A percentile compares a stretch with the other conserved stretches of the same genome.
phyloP scores from a whole-genome alignment of 164 flowering plant species.

The Nelumbo lutea region DNA sequence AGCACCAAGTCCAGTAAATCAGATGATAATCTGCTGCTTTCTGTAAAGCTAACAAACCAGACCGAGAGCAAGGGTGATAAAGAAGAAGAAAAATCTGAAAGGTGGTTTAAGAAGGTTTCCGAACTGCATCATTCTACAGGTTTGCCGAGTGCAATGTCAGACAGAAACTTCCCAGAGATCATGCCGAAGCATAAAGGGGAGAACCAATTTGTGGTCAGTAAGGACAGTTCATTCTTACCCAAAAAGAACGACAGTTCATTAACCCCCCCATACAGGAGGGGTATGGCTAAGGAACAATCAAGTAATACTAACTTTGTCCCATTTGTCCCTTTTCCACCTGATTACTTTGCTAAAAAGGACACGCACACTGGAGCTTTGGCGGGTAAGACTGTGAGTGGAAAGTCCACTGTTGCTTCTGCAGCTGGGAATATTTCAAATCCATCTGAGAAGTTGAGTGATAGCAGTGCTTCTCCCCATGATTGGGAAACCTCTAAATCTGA shows the following conservation, averaged over 20 bases:
- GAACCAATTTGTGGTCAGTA: conserved; percentile 80
- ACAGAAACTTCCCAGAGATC: conserved; percentile 78
- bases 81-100: conserved; percentile 55
- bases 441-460: conserved; percentile 13
- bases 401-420: conserved; percentile 17
- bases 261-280: conserved; percentile 66
- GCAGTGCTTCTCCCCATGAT: neutral
- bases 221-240: conserved; percentile 1
- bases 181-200: conserved; percentile 93
- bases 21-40: conserved; percentile 14
- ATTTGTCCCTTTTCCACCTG: conserved; percentile 94
- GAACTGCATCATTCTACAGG: conserved; percentile 66
- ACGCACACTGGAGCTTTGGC: conserved; percentile 23
- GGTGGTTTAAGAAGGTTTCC: conserved; percentile 74
- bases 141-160: conserved; percentile 52
- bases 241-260: conserved; percentile 69
- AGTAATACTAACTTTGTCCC: conserved; percentile 62
- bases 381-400: conserved; percentile 10
- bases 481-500: conserved; percentile 5
- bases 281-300: conserved; percentile 61
- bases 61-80: conserved; percentile 28
- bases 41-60: conserved; percentile 24
- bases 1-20: conserved; percentile 9
- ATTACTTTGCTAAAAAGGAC: conserved; percentile 73
- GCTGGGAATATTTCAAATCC: conserved; percentile 10